phyloP scores from a whole-genome alignment of 2,329 filamentous ascomycete genomes.

The Reticulascus tulasneorum region DNA sequence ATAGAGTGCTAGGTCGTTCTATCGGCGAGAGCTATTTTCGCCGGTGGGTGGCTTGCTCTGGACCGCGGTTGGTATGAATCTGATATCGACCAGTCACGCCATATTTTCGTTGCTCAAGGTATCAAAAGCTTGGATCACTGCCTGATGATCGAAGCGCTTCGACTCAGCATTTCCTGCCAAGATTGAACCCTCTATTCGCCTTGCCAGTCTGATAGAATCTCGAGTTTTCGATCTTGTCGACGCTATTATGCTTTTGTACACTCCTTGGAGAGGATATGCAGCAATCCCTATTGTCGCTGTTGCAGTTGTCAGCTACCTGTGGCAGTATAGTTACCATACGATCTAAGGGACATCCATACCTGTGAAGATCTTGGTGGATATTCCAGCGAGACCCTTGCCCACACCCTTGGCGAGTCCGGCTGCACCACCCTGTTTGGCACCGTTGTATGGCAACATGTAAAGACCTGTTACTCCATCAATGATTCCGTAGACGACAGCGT shows the following conservation, averaged over 20 bases:
- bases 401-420: slow-evolving; percentile 27
- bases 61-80: too few species aligned
- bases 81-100: too few species aligned
- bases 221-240: slow-evolving; percentile 10
- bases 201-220: slow-evolving; percentile 2
- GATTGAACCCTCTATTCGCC: slow-evolving; percentile 8
- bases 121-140: too few species aligned
- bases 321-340: background rate
- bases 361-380: slow-evolving; percentile 16
- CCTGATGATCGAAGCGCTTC: too few species aligned
- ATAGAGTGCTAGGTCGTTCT: too few species aligned
- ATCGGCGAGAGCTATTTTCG: too few species aligned
- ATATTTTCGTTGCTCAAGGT: too few species aligned
- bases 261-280: slow-evolving; percentile 16
- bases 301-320: too few species aligned
- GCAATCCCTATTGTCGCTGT: slow-evolving; percentile 17
- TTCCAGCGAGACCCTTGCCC: slow-evolving; percentile 25
- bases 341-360: slow-evolving; percentile 4
- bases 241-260: slow-evolving; percentile 13
- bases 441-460: slow-evolving; percentile 24
- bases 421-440: slow-evolving; percentile 24
- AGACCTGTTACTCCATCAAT: slow-evolving; percentile 25
- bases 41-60: too few species aligned
- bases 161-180: slow-evolving; percentile 6
- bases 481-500: slow-evolving; percentile 18